phyloP scores from a whole-genome alignment of 164 flowering plant species.

The Umbellularia californica region DNA sequence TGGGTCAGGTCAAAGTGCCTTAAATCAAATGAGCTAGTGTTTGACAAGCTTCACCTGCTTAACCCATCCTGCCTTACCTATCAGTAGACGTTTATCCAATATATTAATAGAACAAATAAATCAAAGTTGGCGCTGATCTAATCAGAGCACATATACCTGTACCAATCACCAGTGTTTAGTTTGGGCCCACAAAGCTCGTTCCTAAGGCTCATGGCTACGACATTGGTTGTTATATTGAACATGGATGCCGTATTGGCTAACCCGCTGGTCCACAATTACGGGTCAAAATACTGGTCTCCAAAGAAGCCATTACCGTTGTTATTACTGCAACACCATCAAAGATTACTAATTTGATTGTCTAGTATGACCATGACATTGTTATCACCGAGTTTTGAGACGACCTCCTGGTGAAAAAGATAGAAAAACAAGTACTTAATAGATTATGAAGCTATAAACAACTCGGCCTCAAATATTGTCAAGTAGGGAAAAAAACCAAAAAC shows the following conservation, averaged over 20 bases:
- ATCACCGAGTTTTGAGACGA: slow-evolving; percentile 53
- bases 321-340: slow-evolving; percentile 84
- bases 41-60: too few species aligned
- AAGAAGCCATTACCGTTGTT: slow-evolving; percentile 83
- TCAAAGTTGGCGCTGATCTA: too few species aligned
- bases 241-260: slow-evolving; percentile 57
- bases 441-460: too few species aligned
- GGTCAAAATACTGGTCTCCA: slow-evolving; percentile 66
- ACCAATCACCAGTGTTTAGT: slow-evolving; percentile 63
- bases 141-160: slow-evolving; percentile 36
- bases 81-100: too few species aligned
- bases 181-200: slow-evolving; percentile 82
- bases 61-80: too few species aligned
- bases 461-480: too few species aligned
- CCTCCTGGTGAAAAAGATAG: slow-evolving; percentile 36
- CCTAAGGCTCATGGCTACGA: slow-evolving; percentile 85
- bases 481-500: too few species aligned
- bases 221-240: slow-evolving; percentile 35
- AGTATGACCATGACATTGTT: slow-evolving; percentile 74
- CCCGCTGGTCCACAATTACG: slow-evolving; percentile 62
- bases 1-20: too few species aligned
- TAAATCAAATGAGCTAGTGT: too few species aligned
- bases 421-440: too few species aligned
- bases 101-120: too few species aligned
- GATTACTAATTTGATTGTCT: slow-evolving; percentile 82